Evolutionary conservation across 768 basidiomycete species (phyloP).

Genomic region (Collybia mongolica): DNA sequence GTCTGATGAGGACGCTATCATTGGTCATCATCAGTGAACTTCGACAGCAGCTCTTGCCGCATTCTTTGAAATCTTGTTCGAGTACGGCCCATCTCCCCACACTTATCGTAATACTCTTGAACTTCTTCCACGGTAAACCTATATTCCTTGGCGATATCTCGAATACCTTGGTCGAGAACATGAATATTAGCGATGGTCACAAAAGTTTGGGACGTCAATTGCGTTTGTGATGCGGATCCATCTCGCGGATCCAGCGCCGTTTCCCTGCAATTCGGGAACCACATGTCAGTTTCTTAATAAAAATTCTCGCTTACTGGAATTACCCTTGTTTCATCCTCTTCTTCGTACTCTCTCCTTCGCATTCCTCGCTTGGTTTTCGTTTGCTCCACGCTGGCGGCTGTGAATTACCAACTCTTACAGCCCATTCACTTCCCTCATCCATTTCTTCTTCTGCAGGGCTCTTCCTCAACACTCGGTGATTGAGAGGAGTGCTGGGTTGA

Average conservation of each 20-base stretch:
- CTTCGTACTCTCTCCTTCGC: conserved; percentile 24
- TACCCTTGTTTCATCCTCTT: conserved; percentile 49
- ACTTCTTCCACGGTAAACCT: conserved; percentile 78
- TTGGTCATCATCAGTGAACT: conserved; percentile 30
- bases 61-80: conserved; percentile 64
- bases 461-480: conserved; percentile 31
- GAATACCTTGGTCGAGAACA: conserved; percentile 64
- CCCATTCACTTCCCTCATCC: conserved; percentile 68
- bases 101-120: conserved; percentile 73
- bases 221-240: background rate
- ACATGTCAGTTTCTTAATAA: background rate
- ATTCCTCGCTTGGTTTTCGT: conserved; percentile 44
- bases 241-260: too few relatives aligned
- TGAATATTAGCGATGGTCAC: conserved; percentile 47
- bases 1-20: too few relatives aligned
- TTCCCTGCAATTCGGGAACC: background rate
- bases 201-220: conserved; percentile 30
- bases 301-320: conserved; percentile 10
- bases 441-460: conserved; percentile 66
- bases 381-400: conserved; percentile 73
- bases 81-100: conserved; percentile 69
- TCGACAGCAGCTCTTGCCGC: conserved; percentile 47
- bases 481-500: conserved; percentile 23
- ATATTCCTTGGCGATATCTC: conserved; percentile 65
- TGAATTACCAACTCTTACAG: conserved; percentile 57